These are phyloP conservation scores for Catharanthus roseus DNA, from an alignment of 257 asterid genomes.

Conservation along the genomic window DNA sequence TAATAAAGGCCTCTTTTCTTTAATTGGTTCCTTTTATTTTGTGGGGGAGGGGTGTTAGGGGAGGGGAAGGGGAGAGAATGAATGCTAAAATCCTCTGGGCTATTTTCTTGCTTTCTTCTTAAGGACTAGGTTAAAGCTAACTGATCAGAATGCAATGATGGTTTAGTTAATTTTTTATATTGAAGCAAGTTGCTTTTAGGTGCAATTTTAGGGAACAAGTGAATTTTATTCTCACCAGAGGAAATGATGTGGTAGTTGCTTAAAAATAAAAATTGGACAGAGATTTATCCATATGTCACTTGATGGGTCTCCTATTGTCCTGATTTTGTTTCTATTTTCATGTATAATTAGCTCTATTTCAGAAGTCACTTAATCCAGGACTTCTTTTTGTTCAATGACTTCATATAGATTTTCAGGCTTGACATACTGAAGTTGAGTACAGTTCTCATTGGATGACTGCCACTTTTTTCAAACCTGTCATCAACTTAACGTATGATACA, in stretches of 20 bases:
- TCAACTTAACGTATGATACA: background rate
- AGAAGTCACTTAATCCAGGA: background rate
- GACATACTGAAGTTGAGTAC: conserved; percentile 1
- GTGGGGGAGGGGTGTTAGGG: too few species aligned
- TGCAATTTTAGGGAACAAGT: background rate
- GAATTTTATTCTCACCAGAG: too few species aligned
- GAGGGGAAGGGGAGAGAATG: background rate
- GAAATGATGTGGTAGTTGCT: background rate
- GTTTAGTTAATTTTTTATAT: background rate
- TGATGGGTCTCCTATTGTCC: background rate
- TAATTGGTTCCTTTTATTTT: too few species aligned
- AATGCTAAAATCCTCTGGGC: background rate
- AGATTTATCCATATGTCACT: too few species aligned
- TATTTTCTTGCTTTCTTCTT: background rate
- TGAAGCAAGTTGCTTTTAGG: background rate
- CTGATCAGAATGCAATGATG: background rate
- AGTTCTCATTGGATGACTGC: background rate
- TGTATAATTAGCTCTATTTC: background rate
- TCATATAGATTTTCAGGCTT: background rate
- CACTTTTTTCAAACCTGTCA: conserved; percentile 3
- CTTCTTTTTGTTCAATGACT: background rate
- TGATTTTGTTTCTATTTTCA: background rate
- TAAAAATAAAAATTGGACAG: background rate
- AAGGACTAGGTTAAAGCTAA: background rate
- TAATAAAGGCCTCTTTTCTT: too few species aligned